These are phyloP conservation scores for Fusarium mexicanum DNA, from an alignment of 2,329 filamentous ascomycete species.

Conservation along the genomic window DNA sequence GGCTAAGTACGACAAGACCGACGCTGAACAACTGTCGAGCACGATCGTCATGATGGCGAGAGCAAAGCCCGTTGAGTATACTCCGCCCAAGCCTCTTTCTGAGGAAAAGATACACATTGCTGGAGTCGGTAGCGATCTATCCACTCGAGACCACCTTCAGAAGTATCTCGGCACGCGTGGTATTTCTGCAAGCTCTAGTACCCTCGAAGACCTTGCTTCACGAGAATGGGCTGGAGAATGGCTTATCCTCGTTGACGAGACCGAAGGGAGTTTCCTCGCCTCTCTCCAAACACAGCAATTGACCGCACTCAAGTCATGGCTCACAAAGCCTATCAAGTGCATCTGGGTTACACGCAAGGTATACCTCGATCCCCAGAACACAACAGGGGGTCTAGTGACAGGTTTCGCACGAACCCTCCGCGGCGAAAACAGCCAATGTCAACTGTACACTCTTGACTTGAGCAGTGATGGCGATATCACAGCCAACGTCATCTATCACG, in stretches of 20 bases:
- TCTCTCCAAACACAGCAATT: conserved; percentile 24
- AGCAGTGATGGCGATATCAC: conserved; percentile 24
- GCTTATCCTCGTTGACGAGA: conserved; percentile 31
- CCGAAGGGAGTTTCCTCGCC: conserved; percentile 33
- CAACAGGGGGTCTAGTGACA: conserved; percentile 34
- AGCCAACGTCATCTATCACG: conserved; percentile 25
- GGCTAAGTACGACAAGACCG: conserved; percentile 1
- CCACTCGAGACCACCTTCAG: conserved; percentile 1
- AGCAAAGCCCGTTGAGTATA: conserved; percentile 21
- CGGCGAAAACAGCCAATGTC: conserved; percentile 34
- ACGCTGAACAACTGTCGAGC: conserved; percentile 27
- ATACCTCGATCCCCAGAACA: conserved; percentile 35
- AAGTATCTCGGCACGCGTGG: conserved; percentile 10
- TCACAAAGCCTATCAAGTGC: conserved; percentile 32
- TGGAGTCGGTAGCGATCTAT: conserved; percentile 4
- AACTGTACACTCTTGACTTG: conserved; percentile 35
- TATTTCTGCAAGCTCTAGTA: conserved; percentile 17
- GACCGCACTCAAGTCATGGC: conserved; percentile 26
- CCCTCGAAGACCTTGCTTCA: conserved; percentile 21
- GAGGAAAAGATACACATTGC: conserved; percentile 20
- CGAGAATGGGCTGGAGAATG: conserved; percentile 32
- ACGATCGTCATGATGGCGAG: conserved; percentile 37
- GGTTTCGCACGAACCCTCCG: conserved; percentile 37
- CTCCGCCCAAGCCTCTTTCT: conserved; percentile 11
- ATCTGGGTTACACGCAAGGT: conserved; percentile 38